A percentile compares a stretch with the other conserved stretches of the same genome.
These are phyloP conservation scores for Inga oerstediana DNA, from an alignment of 306 rosid species.

Conservation along the genomic window DNA sequence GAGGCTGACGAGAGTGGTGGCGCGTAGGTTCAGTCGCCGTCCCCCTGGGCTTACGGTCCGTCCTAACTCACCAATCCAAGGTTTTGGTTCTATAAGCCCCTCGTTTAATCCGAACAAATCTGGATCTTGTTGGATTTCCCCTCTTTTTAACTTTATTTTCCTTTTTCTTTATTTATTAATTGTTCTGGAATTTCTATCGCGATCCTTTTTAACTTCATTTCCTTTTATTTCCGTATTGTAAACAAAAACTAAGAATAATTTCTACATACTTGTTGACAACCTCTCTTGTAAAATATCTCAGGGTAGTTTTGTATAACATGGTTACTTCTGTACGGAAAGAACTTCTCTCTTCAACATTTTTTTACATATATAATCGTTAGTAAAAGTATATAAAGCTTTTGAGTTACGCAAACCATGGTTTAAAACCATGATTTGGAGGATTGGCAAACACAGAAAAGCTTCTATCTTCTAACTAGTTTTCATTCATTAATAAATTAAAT, in stretches of 20 bases:
- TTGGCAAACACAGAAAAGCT: too few relatives aligned
- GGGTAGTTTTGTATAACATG: not conserved
- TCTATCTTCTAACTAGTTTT: too few relatives aligned
- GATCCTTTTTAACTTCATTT: not conserved
- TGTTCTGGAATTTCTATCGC: not conserved
- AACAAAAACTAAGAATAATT: not conserved
- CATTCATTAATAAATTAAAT: too few relatives aligned
- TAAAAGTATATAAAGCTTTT: too few relatives aligned
- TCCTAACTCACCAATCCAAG: not conserved
- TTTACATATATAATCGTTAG: not conserved
- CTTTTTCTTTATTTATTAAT: not conserved
- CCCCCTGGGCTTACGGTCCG: constrained; percentile 24
- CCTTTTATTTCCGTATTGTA: not conserved
- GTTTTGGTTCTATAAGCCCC: constrained; percentile 2
- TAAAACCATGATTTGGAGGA: too few relatives aligned
- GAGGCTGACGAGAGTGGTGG: constrained; percentile 21
- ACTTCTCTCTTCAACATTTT: not conserved
- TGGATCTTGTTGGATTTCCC: not conserved
- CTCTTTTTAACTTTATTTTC: not conserved
- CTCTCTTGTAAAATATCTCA: not conserved
- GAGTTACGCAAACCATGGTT: too few relatives aligned
- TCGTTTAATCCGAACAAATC: not conserved
- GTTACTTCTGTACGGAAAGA: not conserved
- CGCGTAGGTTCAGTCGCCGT: not conserved
- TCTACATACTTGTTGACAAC: not conserved